Percentiles rank a stretch among this genome's conserved stretches.
Conservation (phyloP, 805 yeast genomes). For the Metschnikowia proteae region DNA sequence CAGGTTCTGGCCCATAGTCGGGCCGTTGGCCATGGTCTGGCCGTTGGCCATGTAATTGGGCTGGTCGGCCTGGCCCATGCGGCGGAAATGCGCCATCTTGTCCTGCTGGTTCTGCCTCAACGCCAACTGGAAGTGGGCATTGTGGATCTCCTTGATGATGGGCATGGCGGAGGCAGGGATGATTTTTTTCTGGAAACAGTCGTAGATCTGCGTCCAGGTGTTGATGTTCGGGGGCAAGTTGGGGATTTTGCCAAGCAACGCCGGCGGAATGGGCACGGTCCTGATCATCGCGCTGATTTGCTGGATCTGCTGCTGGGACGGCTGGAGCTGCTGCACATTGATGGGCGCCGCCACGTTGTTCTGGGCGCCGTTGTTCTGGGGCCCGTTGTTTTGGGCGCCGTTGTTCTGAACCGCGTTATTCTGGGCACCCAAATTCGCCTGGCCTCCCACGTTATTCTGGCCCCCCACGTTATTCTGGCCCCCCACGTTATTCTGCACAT, state of each 20-base stretch:
- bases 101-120: slow-evolving; percentile 48
- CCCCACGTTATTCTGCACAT: background rate
- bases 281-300: slow-evolving; percentile 46
- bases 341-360: slow-evolving; percentile 3
- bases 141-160: slow-evolving; percentile 62
- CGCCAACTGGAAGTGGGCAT: slow-evolving; percentile 59
- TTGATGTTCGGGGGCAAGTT: slow-evolving; percentile 72
- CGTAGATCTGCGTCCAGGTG: slow-evolving; percentile 79
- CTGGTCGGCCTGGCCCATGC: slow-evolving; percentile 7
- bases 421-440: background rate
- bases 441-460: background rate
- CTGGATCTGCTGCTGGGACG: slow-evolving; percentile 32
- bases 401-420: background rate
- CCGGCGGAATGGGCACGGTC: slow-evolving; percentile 68
- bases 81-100: slow-evolving; percentile 21
- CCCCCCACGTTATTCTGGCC: background rate
- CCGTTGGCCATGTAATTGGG: background rate
- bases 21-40: background rate
- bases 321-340: slow-evolving; percentile 10
- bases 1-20: slow-evolving; percentile 3
- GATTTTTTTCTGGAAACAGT: slow-evolving; percentile 54
- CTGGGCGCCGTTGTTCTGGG: background rate
- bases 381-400: background rate
- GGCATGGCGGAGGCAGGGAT: slow-evolving; percentile 57
- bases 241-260: slow-evolving; percentile 62